Conservation (phyloP, 768 basidiomycete species). For the Mycena leptocephala region DNA sequence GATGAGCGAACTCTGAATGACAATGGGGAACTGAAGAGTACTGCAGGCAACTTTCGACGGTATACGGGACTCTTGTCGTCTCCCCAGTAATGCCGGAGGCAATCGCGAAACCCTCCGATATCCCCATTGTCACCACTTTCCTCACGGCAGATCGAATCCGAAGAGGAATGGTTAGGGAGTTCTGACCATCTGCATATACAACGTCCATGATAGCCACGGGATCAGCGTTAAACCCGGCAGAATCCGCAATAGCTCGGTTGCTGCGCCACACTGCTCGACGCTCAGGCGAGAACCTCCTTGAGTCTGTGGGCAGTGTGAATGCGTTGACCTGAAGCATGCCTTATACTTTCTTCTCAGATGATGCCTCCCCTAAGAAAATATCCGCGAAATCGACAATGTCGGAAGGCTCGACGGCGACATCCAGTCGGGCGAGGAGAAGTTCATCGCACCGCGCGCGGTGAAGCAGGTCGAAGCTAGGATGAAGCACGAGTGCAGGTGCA, state of each 20-base stretch:
- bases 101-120: neutral
- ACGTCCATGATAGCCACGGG: no score
- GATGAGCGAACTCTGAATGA: neutral
- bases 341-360: neutral
- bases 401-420: neutral
- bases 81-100: neutral
- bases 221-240: no score
- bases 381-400: neutral
- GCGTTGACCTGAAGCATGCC: no score
- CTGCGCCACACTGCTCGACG: no score
- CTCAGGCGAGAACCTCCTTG: no score
- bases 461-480: neutral
- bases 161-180: no score
- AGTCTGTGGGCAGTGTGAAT: neutral
- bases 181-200: no score
- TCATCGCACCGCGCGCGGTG: neutral
- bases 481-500: neutral
- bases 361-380: neutral
- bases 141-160: no score
- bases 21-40: constrained; percentile 3
- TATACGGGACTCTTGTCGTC: neutral
- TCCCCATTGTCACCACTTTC: no score
- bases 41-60: neutral
- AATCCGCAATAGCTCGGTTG: no score
- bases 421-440: neutral